Percentiles rank a stretch among this genome's conserved stretches.
These are phyloP conservation scores for Flaveria sonorensis DNA, from an alignment of 129 eudicot genomes.

Conservation along the genomic window DNA sequence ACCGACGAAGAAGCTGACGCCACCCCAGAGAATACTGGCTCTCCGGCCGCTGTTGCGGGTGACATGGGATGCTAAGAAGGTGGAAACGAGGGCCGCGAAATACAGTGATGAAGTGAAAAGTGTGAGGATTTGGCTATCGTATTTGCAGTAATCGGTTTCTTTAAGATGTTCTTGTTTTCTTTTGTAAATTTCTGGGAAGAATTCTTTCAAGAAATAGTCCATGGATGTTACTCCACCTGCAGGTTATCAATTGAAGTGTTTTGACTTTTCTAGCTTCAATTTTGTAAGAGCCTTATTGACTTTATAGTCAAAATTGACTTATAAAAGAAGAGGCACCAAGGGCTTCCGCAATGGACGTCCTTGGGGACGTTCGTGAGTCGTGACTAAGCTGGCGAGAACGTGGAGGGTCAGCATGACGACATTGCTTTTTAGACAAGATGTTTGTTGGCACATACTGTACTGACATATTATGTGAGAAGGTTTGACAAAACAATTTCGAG, in stretches of 20 bases:
- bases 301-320: too few species aligned
- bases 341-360: too few species aligned
- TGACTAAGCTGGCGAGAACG: too few species aligned
- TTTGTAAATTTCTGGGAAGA: slow-evolving; percentile 63
- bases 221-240: slow-evolving; percentile 93
- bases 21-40: slow-evolving; percentile 71
- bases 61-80: slow-evolving; percentile 69
- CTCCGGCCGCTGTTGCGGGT: slow-evolving; percentile 71
- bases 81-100: slow-evolving; percentile 73
- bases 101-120: slow-evolving; percentile 84
- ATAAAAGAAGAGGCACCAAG: too few species aligned
- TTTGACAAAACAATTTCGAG: too few species aligned
- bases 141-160: slow-evolving; percentile 91
- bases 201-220: slow-evolving; percentile 77
- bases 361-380: too few species aligned
- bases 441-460: too few species aligned
- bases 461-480: too few species aligned
- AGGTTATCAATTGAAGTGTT: background rate
- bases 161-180: slow-evolving; percentile 65
- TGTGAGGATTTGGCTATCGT: slow-evolving; percentile 76
- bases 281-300: too few species aligned
- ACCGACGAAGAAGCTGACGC: slow-evolving; percentile 70
- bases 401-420: too few species aligned
- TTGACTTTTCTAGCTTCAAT: too few species aligned
- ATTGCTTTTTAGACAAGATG: too few species aligned